These are phyloP conservation scores for Skeletonema costatum DNA, from an alignment of 108 stramenopile genomes.

Conservation along the genomic window DNA sequence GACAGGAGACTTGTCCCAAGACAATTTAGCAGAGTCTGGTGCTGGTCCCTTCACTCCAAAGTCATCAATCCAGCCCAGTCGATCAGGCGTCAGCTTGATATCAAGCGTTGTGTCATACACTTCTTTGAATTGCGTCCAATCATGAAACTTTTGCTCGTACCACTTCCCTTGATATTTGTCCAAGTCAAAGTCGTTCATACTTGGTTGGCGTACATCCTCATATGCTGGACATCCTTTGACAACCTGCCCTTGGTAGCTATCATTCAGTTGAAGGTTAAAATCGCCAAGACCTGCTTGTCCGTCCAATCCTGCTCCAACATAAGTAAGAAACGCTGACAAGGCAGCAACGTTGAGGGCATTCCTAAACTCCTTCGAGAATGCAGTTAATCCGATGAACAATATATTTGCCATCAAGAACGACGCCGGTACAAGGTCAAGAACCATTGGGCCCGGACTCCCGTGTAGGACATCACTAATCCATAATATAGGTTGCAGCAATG, in stretches of 20 bases:
- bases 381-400: constrained; percentile 66
- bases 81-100: constrained; percentile 68
- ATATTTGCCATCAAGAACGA: constrained; percentile 75
- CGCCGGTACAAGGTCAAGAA: constrained; percentile 75
- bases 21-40: constrained; percentile 74
- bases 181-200: constrained; percentile 89
- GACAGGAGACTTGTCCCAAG: constrained; percentile 91
- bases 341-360: constrained; percentile 79
- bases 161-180: constrained; percentile 88
- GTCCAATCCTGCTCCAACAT: constrained; percentile 85
- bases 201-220: constrained; percentile 82
- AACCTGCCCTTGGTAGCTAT: constrained; percentile 77
- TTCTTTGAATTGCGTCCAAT: constrained; percentile 95
- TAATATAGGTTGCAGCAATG: constrained; percentile 85
- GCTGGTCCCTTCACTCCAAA: constrained; percentile 89
- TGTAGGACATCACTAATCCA: constrained; percentile 91
- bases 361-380: constrained; percentile 73
- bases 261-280: constrained; percentile 88
- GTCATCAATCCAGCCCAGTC: constrained; percentile 87
- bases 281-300: constrained; percentile 84
- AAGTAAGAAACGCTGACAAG: constrained; percentile 71
- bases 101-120: constrained; percentile 92
- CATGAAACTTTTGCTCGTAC: constrained; percentile 94
- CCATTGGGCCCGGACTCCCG: constrained; percentile 79
- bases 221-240: constrained; percentile 90